These are phyloP conservation scores for Trypanosoma avium DNA, from an alignment of 208 protist species.

Conservation along the genomic window DNA sequence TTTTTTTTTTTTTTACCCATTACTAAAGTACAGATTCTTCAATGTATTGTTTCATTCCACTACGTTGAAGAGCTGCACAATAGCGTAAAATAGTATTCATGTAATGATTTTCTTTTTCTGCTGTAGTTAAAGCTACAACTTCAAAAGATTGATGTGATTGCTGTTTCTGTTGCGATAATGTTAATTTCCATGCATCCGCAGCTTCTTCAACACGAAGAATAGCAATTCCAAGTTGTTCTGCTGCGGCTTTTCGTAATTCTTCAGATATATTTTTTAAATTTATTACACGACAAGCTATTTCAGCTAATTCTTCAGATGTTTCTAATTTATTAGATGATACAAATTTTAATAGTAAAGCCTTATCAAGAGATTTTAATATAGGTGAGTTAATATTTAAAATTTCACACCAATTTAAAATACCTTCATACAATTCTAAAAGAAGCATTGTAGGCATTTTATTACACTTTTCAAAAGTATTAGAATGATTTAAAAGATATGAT, in stretches of 20 bases:
- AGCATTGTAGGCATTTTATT: background rate
- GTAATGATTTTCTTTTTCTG: slow-evolving; percentile 22
- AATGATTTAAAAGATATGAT: slow-evolving; percentile 8
- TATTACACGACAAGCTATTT: background rate
- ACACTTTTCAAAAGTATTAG: background rate
- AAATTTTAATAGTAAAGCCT: slow-evolving; percentile 2
- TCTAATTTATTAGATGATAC: background rate
- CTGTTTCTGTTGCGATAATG: background rate
- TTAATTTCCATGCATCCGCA: background rate
- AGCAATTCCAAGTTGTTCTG: slow-evolving; percentile 40
- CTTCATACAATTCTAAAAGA: slow-evolving; percentile 2
- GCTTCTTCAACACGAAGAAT: slow-evolving; percentile 22
- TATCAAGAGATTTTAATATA: slow-evolving; percentile 4
- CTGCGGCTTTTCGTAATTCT: slow-evolving; percentile 17
- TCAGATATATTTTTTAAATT: background rate
- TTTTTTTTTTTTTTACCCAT: background rate
- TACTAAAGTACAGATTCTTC: slow-evolving; percentile 9
- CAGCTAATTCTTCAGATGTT: background rate
- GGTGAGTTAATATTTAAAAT: background rate
- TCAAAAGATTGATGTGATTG: slow-evolving; percentile 36
- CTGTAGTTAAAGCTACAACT: slow-evolving; percentile 25
- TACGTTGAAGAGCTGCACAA: slow-evolving; percentile 40
- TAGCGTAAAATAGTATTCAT: slow-evolving; percentile 46
- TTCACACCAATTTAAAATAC: slow-evolving; percentile 14
- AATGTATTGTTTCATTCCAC: slow-evolving; percentile 18